Base-by-base conservation (phyloP, 2,329 filamentous ascomycete species). In the Xylaria arbuscula region DNA sequence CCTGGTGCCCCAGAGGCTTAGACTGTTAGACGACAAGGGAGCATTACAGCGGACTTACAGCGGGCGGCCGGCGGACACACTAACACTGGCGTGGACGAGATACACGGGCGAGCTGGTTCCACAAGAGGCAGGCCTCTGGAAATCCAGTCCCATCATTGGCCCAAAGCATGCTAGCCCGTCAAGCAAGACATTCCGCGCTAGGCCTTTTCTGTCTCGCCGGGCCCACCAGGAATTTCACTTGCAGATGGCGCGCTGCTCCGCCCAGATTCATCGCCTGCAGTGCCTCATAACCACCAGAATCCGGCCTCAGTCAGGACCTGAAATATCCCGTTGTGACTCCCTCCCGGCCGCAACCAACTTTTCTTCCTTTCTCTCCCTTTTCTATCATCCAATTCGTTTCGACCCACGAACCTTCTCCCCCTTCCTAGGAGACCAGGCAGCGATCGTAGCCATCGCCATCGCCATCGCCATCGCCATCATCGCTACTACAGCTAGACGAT, bases 281-380 rank as follows among this genome's bases (percentile, higher is more conserved):
- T 63, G 66, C 71, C 64, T 69, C 68, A 24, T 63, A 54, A 48
- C 55, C 36, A 62, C 56, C 65, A 70, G 34, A 68, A 71, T 74
- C 51, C 63, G 63, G 62, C 72, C 68, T 70, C 59, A 73, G 64
- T 66, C 68, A 68, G 58, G 65, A 70, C 70, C 68, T 78, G 75
- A 79, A 78, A 79, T 78, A 79, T 76, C 76, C 70, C 63, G 70
- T 68, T 50, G 66, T 78, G 76, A 77, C 77, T 78, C 77, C 76
- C 76, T 76, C 74, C 76, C 72, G 66, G 40, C 65, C 64, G 51
- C 51, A 69, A 61, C 48, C n/a, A 67, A 69, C 32, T 71, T 74
- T 64, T 69, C 72, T 70, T 66, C 62, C 40, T 72, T 70, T 72
- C 66, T 64, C 66, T 64, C 66, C 55, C 64, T 62, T 70, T 63